Evolutionary conservation across 495 filamentous ascomycete species (phyloP), one percentile per base, ranked within the genome.

Genomic region (Amniculicola lignicola): DNA sequence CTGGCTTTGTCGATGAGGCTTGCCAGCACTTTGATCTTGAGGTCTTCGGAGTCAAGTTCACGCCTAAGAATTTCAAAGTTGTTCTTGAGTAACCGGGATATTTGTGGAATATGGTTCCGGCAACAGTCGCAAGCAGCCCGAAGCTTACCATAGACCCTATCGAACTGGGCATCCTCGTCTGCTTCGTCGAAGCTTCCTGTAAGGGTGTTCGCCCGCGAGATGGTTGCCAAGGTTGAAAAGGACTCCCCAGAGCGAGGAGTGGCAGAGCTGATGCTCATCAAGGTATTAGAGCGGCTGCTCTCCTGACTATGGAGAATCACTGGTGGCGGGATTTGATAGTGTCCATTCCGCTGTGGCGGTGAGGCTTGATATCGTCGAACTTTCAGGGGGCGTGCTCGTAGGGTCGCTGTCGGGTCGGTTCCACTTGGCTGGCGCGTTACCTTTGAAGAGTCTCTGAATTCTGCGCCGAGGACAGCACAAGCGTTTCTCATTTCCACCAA

Each of bases 241-340:
- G 87, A 84, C 61, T 92, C 88, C 6, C 83, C 86, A 10, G 89
- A 93, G 15, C 87, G 80, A 44, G 89, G 88, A 10, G 84, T 80
- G 48, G 85, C 73, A 3, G 84, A 80, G 22, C 77, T 67, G 12
- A 74, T 69, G 40, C 75, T 78, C 19, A 76, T 70, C 61, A 76
- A 57, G 16, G 65, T 73, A 59, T 76, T 78, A 70, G 73, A 58
- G 3, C 69, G 61, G 45, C 67, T 67, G 22, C 41, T 59, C 5
- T 67, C 51, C 21, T 75, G 63, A 54, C 79, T 81, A 53, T 75
- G 75, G 4, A 79, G 37, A 11, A 60, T 46, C 6, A 61, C 57
- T 19, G 64, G 61, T n/a, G 64, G 56, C 11, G 66, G 58, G 28
- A 63, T 64, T 3, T 59, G 50, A 38, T 63, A 59, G 11, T 47